phyloP scores from a whole-genome alignment of 2,329 filamentous ascomycete species.

The Talaromyces sp. region DNA sequence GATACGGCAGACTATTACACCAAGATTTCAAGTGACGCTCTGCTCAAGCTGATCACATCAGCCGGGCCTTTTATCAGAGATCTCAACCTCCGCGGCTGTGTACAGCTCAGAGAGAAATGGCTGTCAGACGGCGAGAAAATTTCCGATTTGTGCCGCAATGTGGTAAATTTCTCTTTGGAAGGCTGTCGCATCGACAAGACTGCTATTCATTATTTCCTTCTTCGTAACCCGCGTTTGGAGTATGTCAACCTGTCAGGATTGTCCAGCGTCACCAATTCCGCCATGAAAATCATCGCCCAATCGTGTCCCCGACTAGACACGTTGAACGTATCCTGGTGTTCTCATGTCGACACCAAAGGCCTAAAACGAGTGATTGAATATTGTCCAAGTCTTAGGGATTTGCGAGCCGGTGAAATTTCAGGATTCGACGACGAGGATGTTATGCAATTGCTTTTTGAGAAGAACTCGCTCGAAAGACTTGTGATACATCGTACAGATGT shows the following conservation, averaged over 20 bases:
- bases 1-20: constrained; percentile 83
- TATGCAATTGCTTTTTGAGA: constrained; percentile 67
- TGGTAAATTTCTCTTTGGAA: constrained; percentile 82
- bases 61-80: constrained; percentile 88
- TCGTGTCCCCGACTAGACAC: constrained; percentile 76
- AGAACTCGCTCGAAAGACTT: constrained; percentile 77
- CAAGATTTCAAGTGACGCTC: constrained; percentile 74
- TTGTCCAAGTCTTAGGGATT: constrained; percentile 69
- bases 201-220: constrained; percentile 69
- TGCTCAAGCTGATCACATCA: constrained; percentile 77
- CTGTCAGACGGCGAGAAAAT: constrained; percentile 61
- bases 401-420: constrained; percentile 74
- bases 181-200: constrained; percentile 80
- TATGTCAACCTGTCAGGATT: constrained; percentile 83
- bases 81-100: constrained; percentile 83
- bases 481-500: constrained; percentile 73
- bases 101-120: constrained; percentile 81
- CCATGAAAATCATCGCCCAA: constrained; percentile 78
- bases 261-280: constrained; percentile 66
- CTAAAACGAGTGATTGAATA: constrained; percentile 66
- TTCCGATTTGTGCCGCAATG: constrained; percentile 77
- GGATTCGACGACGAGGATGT: constrained; percentile 73
- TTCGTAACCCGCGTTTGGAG: constrained; percentile 72
- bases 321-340: constrained; percentile 91
- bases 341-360: constrained; percentile 72